Evolutionary conservation across 129 eudicot genomes (phyloP).

Genomic region (Daucus carota): DNA sequence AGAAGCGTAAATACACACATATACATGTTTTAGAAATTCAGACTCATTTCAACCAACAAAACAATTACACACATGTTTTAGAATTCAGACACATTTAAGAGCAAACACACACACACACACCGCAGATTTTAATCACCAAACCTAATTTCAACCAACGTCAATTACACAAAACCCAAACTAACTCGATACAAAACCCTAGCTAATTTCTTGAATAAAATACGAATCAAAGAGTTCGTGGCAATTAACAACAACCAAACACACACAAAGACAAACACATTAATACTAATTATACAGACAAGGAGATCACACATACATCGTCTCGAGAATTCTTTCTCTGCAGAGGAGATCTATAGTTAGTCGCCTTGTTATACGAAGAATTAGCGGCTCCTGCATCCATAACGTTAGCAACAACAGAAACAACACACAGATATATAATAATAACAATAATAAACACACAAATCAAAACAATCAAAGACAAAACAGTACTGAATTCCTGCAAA

Average conservation of each 20-base stretch:
- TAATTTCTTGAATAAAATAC: background rate
- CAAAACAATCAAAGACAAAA: background rate
- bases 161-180: background rate
- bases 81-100: background rate
- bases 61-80: no score
- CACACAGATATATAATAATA: conserved; percentile 9
- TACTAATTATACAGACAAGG: background rate
- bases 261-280: no score
- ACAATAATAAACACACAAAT: background rate
- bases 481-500: background rate
- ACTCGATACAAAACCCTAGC: background rate
- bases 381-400: conserved; percentile 68
- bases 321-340: conserved; percentile 51
- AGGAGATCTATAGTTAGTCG: conserved; percentile 37
- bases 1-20: background rate
- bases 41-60: no score
- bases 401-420: conserved; percentile 26
- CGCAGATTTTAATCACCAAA: background rate
- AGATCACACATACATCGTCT: conserved; percentile 42
- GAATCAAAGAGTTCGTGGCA: no score
- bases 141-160: background rate
- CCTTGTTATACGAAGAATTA: conserved; percentile 36
- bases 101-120: background rate
- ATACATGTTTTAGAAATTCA: background rate
- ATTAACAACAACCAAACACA: background rate